Evolutionary conservation across 2,329 filamentous ascomycete genomes (phyloP).

Genomic region (Trichoderma breve): DNA sequence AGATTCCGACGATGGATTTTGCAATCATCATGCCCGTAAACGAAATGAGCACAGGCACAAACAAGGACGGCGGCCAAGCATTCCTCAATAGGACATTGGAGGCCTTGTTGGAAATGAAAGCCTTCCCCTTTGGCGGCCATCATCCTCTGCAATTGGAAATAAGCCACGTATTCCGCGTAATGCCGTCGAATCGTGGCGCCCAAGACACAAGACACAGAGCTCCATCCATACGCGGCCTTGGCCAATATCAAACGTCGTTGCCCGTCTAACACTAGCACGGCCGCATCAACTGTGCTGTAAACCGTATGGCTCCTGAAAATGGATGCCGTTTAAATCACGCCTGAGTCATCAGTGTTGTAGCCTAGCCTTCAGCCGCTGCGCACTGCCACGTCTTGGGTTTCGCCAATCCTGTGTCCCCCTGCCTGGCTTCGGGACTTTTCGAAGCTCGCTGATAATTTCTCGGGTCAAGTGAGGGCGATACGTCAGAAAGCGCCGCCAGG

Average conservation of each 20-base stretch:
- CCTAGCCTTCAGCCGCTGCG: conserved; percentile 18
- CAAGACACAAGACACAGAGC: neutral
- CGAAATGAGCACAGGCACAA: neutral
- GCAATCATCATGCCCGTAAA: neutral
- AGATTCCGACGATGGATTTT: conserved; percentile 5
- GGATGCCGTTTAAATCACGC: neutral
- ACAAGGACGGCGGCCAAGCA: neutral
- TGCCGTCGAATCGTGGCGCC: neutral
- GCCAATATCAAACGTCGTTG: neutral
- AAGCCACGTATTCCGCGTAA: neutral
- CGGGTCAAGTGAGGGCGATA: neutral
- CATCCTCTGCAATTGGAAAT: neutral
- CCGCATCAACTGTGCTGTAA: neutral
- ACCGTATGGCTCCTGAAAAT: neutral
- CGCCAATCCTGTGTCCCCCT: conserved; percentile 3
- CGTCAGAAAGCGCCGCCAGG: neutral
- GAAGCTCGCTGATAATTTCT: conserved; percentile 11
- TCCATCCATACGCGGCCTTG: conserved; percentile 1
- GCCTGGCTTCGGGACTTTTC: neutral
- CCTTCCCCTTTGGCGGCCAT: neutral
- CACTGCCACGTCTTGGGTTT: conserved; percentile 18
- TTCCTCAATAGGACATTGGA: conserved; percentile 9
- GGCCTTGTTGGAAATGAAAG: conserved; percentile 12
- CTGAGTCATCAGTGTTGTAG: conserved; percentile 20
- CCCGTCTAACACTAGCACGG: neutral